Evolutionary conservation across 306 rosid species (phyloP), one percentile per base, ranked within the genome.

Genomic region (Cicer chorassanicum): DNA sequence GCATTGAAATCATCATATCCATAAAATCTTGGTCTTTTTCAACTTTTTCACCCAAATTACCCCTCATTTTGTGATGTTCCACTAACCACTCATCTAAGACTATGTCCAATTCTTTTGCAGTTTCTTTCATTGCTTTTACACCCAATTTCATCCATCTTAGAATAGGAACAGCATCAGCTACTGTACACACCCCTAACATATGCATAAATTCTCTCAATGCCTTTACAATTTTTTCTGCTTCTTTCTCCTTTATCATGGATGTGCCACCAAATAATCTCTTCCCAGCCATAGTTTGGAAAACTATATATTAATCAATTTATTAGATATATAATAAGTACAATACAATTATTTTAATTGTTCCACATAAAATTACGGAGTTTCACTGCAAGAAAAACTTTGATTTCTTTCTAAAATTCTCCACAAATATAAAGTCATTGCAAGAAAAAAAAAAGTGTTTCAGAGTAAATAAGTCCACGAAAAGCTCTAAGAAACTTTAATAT

Each of bases 111-210:
- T 64, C 72, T 40, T 51, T 74, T 39, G 78, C 78, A 34, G 62
- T 74, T 61, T 74, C 70, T 34, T 45, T 73, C 78, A 73, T 73
- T 8, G 78, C 70, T 60, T 73, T 73, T 18, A 73, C 62, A 5
- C 61, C 50, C 8, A 74, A 48, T 46, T 62, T 62, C 70, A 74
- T 46, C 78, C 70, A 78, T 16, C 77, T 45, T 16, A 78, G 49
- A 29, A 42, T 18, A 18, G 82, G 82, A 70, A 78, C n/a, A n/a
- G 72, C 82, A 59, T 77, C 81, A 13, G 45, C 81, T 51, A 77
- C 19, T 1, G 75, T 45, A 16, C 57, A 56, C 8, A 68, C 75
- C 1, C 81, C 70, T 14, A 68, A 45, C 70, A 57, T 38, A 7
- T 49, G 53, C 76, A 69, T 57, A 53, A 44, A 77, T 0, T 77